phyloP scores from a whole-genome alignment of 805 yeast genomes.

The Suhomyces emberorum region DNA sequence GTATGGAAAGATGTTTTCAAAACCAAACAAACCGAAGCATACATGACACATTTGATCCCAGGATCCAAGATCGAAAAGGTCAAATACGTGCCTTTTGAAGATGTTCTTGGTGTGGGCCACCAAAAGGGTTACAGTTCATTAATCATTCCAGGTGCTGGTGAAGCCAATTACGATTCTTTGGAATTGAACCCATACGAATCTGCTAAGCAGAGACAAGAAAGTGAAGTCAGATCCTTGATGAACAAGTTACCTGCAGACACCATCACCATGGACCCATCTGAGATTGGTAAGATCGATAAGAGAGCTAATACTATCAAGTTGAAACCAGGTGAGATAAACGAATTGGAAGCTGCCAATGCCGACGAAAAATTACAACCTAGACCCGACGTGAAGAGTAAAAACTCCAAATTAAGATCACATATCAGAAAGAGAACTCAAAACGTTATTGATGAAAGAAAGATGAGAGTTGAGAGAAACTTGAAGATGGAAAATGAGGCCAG shows the following conservation, averaged over 20 bases:
- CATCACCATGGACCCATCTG: conserved; percentile 84
- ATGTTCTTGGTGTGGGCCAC: conserved; percentile 90
- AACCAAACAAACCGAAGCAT: conserved; percentile 73
- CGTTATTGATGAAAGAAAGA: conserved; percentile 79
- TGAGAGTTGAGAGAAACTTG: conserved; percentile 72
- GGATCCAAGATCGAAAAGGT: conserved; percentile 68
- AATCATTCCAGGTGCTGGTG: conserved; percentile 95
- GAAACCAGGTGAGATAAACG: conserved; percentile 53
- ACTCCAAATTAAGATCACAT: conserved; percentile 77
- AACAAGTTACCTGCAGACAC: conserved; percentile 91
- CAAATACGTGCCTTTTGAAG: conserved; percentile 90
- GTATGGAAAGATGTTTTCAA: conserved; percentile 87
- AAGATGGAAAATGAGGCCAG: conserved; percentile 71
- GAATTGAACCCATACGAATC: conserved; percentile 93
- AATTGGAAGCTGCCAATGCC: conserved; percentile 37
- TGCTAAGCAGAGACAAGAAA: conserved; percentile 87
- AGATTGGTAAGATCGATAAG: conserved; percentile 79
- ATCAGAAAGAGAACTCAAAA: conserved; percentile 81
- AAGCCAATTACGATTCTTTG: conserved; percentile 92
- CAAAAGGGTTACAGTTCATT: conserved; percentile 45
- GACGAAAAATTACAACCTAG: conserved; percentile 50
- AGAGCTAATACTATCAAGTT: conserved; percentile 62
- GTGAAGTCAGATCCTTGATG: conserved; percentile 79
- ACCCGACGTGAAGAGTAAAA: conserved; percentile 73
- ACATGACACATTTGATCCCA: conserved; percentile 85